Conservation (phyloP, 345 rosid species). For the Eucalyptus marginata region DNA sequence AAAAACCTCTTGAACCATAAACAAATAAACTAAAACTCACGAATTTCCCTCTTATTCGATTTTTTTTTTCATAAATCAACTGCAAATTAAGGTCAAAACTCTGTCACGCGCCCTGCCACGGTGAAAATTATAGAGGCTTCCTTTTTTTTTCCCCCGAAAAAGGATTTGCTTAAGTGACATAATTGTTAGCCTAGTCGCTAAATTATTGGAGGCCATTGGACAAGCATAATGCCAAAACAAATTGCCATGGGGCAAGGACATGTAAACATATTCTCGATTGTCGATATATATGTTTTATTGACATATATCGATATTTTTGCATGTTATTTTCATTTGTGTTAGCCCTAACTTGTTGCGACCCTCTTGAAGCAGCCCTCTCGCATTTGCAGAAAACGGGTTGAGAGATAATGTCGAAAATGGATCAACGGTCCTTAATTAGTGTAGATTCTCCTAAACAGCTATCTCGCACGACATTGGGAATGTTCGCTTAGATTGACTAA, state of each 20-base stretch:
- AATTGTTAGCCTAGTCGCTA: neutral
- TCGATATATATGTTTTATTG: neutral
- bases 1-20: neutral
- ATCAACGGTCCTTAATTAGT: too few species aligned
- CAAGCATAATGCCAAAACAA: neutral
- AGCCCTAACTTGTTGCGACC: too few species aligned
- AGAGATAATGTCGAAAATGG: rapidly evolving
- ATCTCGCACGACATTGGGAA: rapidly evolving
- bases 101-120: neutral
- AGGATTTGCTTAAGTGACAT: neutral
- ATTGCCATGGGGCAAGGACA: neutral
- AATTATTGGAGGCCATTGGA: neutral
- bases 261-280: too few species aligned
- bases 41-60: neutral
- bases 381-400: rapidly evolving
- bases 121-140: neutral
- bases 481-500: rapidly evolving
- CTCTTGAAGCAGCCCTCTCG: rapidly evolving
- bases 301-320: rapidly evolving
- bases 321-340: neutral
- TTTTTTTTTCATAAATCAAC: neutral
- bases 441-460: too few species aligned
- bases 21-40: neutral
- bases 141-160: neutral
- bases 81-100: neutral